Conservation (phyloP, 805 yeast genomes). For the Jamesozyma spencerorum region DNA sequence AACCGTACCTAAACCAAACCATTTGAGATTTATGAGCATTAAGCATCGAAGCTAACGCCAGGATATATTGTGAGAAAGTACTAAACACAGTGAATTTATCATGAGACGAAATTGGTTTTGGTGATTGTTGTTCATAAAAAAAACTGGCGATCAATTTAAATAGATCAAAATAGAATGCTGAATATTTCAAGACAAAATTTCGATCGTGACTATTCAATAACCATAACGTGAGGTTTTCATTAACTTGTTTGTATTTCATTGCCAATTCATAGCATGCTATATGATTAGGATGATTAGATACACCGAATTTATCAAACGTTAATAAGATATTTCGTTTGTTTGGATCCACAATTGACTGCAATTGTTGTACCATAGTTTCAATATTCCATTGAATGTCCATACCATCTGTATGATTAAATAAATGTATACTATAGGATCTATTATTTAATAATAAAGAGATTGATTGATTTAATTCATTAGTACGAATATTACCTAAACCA, state of each 20-base stretch:
- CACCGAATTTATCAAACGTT: conserved; percentile 77
- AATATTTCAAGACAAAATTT: conserved; percentile 18
- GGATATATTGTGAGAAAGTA: conserved; percentile 25
- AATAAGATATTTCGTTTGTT: conserved; percentile 31
- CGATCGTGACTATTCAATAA: conserved; percentile 5
- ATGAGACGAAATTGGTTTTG: background rate
- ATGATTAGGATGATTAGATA: conserved; percentile 86
- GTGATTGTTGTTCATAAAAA: background rate
- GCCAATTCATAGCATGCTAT: conserved; percentile 50
- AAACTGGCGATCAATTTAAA: background rate
- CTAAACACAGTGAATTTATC: conserved; percentile 22
- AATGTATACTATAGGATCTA: conserved; percentile 11
- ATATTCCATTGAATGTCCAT: conserved; percentile 60
- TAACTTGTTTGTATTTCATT: background rate
- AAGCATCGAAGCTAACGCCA: conserved; percentile 61
- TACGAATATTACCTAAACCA: conserved; percentile 59
- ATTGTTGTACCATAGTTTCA: conserved; percentile 14
- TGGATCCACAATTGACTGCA: conserved; percentile 5
- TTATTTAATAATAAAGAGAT: conserved; percentile 15
- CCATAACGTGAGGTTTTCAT: background rate
- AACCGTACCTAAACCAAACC: conserved; percentile 90
- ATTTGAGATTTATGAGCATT: conserved; percentile 80
- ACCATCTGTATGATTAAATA: conserved; percentile 51
- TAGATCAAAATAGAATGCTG: conserved; percentile 15
- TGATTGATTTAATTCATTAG: conserved; percentile 42